Evolutionary conservation across 345 rosid genomes (phyloP).

Genomic region (Boechera retrofracta): DNA sequence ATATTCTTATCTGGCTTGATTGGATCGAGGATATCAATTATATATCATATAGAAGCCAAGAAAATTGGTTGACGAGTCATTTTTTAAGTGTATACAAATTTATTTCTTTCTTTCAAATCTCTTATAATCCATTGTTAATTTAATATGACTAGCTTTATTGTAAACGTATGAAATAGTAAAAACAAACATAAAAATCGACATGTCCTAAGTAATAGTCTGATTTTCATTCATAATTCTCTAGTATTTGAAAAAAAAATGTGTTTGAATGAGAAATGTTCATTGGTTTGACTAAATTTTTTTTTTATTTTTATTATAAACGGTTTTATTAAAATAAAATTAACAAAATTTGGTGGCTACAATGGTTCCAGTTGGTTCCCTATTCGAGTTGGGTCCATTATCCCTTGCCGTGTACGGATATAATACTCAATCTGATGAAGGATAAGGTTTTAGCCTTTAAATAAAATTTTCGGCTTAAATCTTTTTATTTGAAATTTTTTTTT

Average conservation of each 20-base stretch:
- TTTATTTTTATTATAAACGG: neutral
- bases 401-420: constrained; percentile 32
- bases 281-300: neutral
- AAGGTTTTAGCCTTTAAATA: neutral
- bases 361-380: constrained; percentile 21
- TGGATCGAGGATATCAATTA: neutral
- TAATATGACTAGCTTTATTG: neutral
- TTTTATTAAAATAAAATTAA: neutral
- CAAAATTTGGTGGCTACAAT: constrained; percentile 19
- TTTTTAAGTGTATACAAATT: neutral
- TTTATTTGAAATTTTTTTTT: too few species aligned
- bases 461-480: neutral
- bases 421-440: constrained; percentile 18
- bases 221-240: neutral
- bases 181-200: neutral
- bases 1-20: neutral
- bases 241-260: neutral
- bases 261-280: neutral
- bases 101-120: neutral
- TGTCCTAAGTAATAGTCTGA: neutral
- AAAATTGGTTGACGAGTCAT: neutral
- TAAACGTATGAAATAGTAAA: neutral
- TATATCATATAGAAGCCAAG: neutral
- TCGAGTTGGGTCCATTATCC: constrained; percentile 27
- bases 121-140: neutral